Base-by-base conservation (phyloP, 306 rosid species). In the Quercus wislizeni region DNA sequence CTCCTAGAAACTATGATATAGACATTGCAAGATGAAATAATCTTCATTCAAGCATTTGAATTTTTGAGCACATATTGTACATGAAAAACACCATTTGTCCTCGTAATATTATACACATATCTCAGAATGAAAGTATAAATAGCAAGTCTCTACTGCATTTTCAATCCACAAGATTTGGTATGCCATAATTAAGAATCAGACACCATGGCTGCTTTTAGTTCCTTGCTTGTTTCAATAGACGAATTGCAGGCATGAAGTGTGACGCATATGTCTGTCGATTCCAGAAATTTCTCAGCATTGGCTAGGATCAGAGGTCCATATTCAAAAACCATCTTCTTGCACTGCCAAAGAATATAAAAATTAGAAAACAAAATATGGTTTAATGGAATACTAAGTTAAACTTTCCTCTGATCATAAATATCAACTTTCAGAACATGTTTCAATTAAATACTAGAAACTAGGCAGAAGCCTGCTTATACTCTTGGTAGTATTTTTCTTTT, bases 211-310 rank as follows among this genome's bases (percentile, higher is more conserved):
- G 46, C 59, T 75, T 67, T 8, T 8, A 20, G 63, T 18, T 19
- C 79, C 55, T 19, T 8, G 5, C 3, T 18, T 3, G 28, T 57
- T 7, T 57, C 25, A 10, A 18, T 51, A 20, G 80, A 38, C 6
- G 83, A 78, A 65, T 84, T 82, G 83, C 99, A 95, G 68, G 98
- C 97, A 75, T 90, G 98, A 57, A 93, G 76, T 15, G 80, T 79
- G 14, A 75, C 87, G 92, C 99, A 93, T 81, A 95, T 73, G 76
- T 95, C 94, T 38, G 84, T 81, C 5, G 75, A 80, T 79, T 91
- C 97, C 11, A 95, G 88, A 82, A 89, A 83, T 85, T 91, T 90
- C 90, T 91, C 93, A 30, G 96, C 91, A 79, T 91, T 90, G 55
- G 82, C 71, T 51, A 91, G 79, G 62, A 90, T 19, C 43, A 90